Base-by-base conservation (phyloP, 2,329 filamentous ascomycete genomes). In the Colletotrichum scovillei region DNA sequence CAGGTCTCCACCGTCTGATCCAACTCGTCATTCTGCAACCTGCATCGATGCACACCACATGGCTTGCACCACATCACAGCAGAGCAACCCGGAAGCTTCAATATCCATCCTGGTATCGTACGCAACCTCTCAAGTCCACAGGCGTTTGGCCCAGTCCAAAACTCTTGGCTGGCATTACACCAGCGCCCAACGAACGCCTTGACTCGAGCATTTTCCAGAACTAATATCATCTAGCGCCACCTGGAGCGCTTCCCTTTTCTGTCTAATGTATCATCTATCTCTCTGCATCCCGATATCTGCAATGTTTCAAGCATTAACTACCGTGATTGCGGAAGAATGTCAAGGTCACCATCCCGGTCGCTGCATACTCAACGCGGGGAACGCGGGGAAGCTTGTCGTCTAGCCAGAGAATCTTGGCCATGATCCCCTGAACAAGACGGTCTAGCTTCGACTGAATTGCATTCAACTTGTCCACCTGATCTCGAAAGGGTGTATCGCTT, bases 361-460 rank as follows among this genome's bases (percentile, higher is more conserved):
- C 38, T 26, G 7, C 26, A 28, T 28, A 35, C 28, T 14, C 12
- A 38, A 35, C 62, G 46, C 46, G 46, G 46, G 30, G 62, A 64
- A 53, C 62, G 46, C 24, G 62, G 46, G 46, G 62, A 64, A 64
- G 46, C 42, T 63, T 55, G 28, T 26, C 24, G 46, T 55, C 28
- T 64, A 24, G 6, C 46, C n/a, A n/a, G 30, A 38, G 11, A 30
- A 26, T 22, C 28, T 35, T 55, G 46, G 62, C 28, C 46, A 24
- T 32, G 14, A 49, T 49, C 42, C 32, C 22, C 16, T 60, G 38
- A 22, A 49, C 22, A 16, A 56, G 2, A 26, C 16, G 42, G 28
- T 35, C 22, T 60, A 16, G 8, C 35, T 46, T 28, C 35, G 26
- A 26, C 24, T 49, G 19, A 11, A 30, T 30, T 62, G 35, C 38